Percentiles rank a stretch among this genome's conserved stretches.
phyloP scores from a whole-genome alignment of 345 rosid genomes.

The Durio zibethinus region DNA sequence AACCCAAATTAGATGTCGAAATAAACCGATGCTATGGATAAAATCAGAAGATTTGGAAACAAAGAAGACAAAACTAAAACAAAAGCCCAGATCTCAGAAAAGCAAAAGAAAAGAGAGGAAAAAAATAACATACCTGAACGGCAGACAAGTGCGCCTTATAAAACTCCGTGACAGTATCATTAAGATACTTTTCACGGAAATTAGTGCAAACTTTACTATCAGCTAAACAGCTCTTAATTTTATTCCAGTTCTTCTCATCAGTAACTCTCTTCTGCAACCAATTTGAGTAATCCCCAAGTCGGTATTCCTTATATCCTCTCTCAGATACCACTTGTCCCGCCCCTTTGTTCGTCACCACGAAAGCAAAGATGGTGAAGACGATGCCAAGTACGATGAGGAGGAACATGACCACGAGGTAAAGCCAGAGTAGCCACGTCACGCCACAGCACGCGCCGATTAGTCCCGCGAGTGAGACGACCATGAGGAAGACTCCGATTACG shows the following conservation, averaged over 20 bases:
- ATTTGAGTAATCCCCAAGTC: conserved; percentile 60
- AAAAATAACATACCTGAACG: conserved; percentile 45
- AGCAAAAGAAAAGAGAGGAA: background rate
- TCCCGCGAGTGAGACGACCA: conserved; percentile 72
- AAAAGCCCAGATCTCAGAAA: no score
- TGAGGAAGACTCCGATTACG: conserved; percentile 67
- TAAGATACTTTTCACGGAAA: conserved; percentile 22
- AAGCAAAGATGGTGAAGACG: conserved; percentile 77
- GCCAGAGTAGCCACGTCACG: conserved; percentile 74
- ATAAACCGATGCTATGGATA: background rate
- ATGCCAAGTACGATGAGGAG: conserved; percentile 54
- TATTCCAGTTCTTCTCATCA: conserved; percentile 55
- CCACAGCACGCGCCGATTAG: conserved; percentile 84
- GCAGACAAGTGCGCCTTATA: conserved; percentile 34
- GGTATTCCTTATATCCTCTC: conserved; percentile 78
- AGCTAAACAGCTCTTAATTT: conserved; percentile 59
- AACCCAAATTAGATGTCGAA: background rate
- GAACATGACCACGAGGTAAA: conserved; percentile 78
- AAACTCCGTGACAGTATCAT: conserved; percentile 22
- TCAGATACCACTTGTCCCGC: conserved; percentile 56
- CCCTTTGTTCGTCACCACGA: conserved; percentile 75
- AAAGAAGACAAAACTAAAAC: background rate
- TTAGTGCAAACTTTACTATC: conserved; percentile 44
- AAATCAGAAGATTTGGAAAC: background rate
- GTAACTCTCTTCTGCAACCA: conserved; percentile 71